Evolutionary conservation across 495 filamentous ascomycete genomes (phyloP), one percentile per base, ranked within the genome.

Genomic region (Glutinoglossum americanum): DNA sequence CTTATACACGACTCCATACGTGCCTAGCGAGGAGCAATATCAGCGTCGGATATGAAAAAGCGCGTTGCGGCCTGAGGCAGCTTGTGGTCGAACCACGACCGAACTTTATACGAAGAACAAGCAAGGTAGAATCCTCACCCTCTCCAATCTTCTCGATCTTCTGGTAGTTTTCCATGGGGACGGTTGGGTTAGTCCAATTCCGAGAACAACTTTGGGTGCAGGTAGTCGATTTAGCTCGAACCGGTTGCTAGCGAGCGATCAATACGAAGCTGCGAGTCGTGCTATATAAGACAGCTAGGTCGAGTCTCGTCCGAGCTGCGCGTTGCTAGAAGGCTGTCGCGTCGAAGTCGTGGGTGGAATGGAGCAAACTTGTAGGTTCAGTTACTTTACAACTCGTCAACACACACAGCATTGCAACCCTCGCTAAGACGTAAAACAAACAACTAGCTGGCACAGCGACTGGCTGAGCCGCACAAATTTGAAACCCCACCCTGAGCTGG

Each of bases 81-180:
- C 23, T 10, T 33, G 11, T 25, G 53, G 25, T 27, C 23, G 21
- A 55, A 41, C 37, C 8, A 1, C 8, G 21, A 59, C 26, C 9
- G 25, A 23, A 11, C 11, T 21, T 15, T 19, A 55, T 27, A 54
- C 15, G 27, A 7, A 45, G 27, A 55, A 35, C 10, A 35, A 35
- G 21, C 41, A 57, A 13, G 26, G 17, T 4, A 11, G 39, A 1
- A 25, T 41, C 69, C 69, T 65, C 70, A 95, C 92, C 92, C 78
- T 99, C 92, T 64, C 92, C 92, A 70, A 99, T 93, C 74, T 99
- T 99, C 76, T 99, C 92, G 59, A 99, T 84, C 73, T 96, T 96
- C 74, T 97, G 89, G 70, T 99, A 99, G 69, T 96, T 95, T 68
- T 99, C 92, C 92, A 99, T 99, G 62, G 59, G 65, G 64, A 51